A percentile compares a stretch with the other conserved stretches of the same genome.
These are phyloP conservation scores for Artemisia argyi DNA, from an alignment of 129 eudicot species.

Conservation along the genomic window DNA sequence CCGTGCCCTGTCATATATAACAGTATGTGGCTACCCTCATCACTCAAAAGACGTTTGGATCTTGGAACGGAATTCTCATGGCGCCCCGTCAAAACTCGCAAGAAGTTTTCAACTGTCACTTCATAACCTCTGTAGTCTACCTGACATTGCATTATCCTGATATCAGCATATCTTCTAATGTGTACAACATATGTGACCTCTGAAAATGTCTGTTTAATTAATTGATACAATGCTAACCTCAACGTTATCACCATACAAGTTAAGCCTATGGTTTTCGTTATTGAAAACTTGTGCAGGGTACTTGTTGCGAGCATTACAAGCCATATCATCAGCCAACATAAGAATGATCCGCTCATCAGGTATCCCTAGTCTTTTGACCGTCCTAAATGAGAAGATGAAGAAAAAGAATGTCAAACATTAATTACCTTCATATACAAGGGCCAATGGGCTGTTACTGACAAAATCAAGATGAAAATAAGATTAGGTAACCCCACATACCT, in stretches of 20 bases:
- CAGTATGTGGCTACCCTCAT: constrained; percentile 96
- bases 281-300: constrained; percentile 99
- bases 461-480: neutral
- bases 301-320: constrained; percentile 95
- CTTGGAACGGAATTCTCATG: constrained; percentile 96
- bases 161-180: constrained; percentile 16
- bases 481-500: constrained; percentile 41
- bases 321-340: constrained; percentile 99
- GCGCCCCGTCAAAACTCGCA: constrained; percentile 92
- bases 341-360: constrained; percentile 98
- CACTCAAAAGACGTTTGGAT: constrained; percentile 94
- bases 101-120: constrained; percentile 91
- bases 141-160: constrained; percentile 40
- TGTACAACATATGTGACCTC: neutral
- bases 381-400: constrained; percentile 48
- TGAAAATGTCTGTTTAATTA: constrained; percentile 1
- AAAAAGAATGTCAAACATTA: neutral
- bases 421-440: neutral
- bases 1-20: constrained; percentile 99
- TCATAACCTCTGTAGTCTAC: constrained; percentile 99
- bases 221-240: constrained; percentile 54
- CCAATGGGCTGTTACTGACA: neutral
- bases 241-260: constrained; percentile 97
- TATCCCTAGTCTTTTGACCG: constrained; percentile 91
- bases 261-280: constrained; percentile 93